Percentiles rank a stretch among this genome's conserved stretches.
phyloP scores from a whole-genome alignment of 305 asterid species.

The Withania somnifera region DNA sequence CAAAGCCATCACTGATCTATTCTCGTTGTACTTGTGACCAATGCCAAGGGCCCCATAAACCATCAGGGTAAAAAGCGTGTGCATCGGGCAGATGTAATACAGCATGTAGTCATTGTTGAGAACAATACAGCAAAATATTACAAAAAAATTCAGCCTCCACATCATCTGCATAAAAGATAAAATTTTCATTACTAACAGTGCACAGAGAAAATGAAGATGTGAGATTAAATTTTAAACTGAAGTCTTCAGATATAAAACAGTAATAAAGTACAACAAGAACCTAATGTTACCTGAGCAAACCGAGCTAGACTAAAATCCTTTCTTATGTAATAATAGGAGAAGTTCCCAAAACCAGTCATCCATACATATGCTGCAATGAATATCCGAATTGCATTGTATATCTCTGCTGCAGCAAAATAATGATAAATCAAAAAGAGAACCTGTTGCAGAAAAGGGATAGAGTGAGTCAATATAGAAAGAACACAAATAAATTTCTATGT shows the following conservation, averaged over 20 bases:
- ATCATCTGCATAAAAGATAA: conserved; percentile 75
- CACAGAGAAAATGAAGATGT: neutral
- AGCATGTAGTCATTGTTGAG: conserved; percentile 91
- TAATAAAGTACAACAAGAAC: neutral
- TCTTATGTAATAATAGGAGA: conserved; percentile 89
- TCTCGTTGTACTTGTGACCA: conserved; percentile 83
- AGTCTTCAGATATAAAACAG: neutral
- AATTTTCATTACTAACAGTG: neutral
- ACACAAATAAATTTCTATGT: neutral
- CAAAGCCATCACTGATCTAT: conserved; percentile 67
- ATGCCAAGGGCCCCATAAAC: conserved; percentile 97
- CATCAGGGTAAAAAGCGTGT: conserved; percentile 94
- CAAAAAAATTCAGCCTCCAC: conserved; percentile 99
- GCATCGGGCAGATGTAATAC: conserved; percentile 98
- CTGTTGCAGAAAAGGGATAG: conserved; percentile 22
- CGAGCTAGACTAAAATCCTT: conserved; percentile 92
- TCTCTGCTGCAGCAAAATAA: conserved; percentile 95
- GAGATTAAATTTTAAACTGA: neutral
- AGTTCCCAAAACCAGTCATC: conserved; percentile 99
- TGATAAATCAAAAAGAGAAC: conserved; percentile 95
- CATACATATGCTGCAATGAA: conserved; percentile 98
- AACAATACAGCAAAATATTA: conserved; percentile 77
- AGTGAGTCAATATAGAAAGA: neutral
- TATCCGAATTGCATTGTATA: conserved; percentile 90
- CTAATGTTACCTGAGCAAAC: conserved; percentile 74